phyloP scores from a whole-genome alignment of 805 yeast genomes.

The Candida vartiovaarae region DNA sequence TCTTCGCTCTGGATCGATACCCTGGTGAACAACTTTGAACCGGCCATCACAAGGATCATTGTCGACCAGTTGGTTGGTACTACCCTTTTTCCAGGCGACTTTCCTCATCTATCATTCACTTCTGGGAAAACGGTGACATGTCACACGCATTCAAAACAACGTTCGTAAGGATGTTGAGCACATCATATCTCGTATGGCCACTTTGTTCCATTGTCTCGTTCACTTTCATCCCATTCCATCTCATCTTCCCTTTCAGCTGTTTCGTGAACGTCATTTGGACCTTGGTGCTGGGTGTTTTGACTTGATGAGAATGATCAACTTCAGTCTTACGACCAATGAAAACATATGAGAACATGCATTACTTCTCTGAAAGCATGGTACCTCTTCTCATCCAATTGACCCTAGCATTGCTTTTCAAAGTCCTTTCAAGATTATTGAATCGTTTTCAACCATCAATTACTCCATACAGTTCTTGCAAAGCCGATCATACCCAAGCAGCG shows the following conservation, averaged over 20 bases:
- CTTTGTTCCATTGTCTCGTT: constrained; percentile 45
- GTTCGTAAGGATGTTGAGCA: constrained; percentile 41
- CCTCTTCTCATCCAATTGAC: too few relatives aligned
- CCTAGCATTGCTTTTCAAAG: too few relatives aligned
- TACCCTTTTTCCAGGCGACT: constrained; percentile 43
- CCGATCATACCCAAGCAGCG: too few relatives aligned
- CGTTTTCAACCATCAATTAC: too few relatives aligned
- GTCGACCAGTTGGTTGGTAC: constrained; percentile 52
- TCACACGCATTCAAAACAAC: constrained; percentile 28
- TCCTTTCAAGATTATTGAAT: too few relatives aligned
- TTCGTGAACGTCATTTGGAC: constrained; percentile 52
- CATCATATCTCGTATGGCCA: constrained; percentile 56
- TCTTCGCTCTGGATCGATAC: constrained; percentile 50
- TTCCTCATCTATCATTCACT: constrained; percentile 41
- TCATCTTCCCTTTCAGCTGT: constrained; percentile 54
- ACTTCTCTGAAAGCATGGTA: too few relatives aligned
- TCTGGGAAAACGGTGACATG: constrained; percentile 47
- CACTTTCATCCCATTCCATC: constrained; percentile 37
- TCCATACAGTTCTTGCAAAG: too few relatives aligned
- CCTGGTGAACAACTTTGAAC: constrained; percentile 32
- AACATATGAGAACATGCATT: too few relatives aligned
- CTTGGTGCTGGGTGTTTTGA: constrained; percentile 33
- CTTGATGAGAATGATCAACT: too few relatives aligned
- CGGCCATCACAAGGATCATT: constrained; percentile 32
- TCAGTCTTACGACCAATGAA: too few relatives aligned